phyloP scores from a whole-genome alignment of 331 rosid genomes.

The Acacia pycnantha region DNA sequence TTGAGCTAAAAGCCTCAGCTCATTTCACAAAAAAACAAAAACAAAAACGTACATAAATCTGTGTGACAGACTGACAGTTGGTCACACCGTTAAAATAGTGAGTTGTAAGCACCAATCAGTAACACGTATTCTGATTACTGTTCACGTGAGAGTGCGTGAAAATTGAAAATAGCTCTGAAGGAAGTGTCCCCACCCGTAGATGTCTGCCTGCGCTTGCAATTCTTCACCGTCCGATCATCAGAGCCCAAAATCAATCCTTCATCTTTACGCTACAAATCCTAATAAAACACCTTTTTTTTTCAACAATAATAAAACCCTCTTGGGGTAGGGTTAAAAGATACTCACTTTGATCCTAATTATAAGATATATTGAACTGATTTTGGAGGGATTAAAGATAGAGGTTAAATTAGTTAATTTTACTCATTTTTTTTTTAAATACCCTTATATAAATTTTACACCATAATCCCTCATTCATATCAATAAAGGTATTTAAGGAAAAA shows the following conservation, averaged over 20 bases:
- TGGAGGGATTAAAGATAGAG: too few relatives aligned
- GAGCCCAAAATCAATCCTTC: not conserved
- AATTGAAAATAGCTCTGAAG: not conserved
- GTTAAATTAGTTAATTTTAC: too few relatives aligned
- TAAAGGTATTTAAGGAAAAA: too few relatives aligned
- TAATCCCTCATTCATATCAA: too few relatives aligned
- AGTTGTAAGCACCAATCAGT: not conserved
- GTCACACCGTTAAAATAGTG: not conserved
- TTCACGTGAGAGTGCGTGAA: slow-evolving; percentile 38
- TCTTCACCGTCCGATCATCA: slow-evolving; percentile 4
- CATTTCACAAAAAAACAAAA: not conserved
- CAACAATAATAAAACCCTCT: too few relatives aligned
- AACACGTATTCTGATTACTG: slow-evolving; percentile 31
- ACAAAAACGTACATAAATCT: not conserved
- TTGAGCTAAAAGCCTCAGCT: not conserved
- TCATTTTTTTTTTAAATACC: too few relatives aligned
- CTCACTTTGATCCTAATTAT: too few relatives aligned
- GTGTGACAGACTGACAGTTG: not conserved
- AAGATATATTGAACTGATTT: too few relatives aligned
- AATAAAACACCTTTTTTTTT: too few relatives aligned
- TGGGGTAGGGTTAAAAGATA: too few relatives aligned
- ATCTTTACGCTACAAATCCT: not conserved
- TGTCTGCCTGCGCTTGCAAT: not conserved
- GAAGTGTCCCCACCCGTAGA: not conserved
- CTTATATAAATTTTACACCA: too few relatives aligned